Evolutionary conservation across 1,139 yeast genomes (phyloP).

Genomic region (Yamadazyma trypodendri): DNA sequence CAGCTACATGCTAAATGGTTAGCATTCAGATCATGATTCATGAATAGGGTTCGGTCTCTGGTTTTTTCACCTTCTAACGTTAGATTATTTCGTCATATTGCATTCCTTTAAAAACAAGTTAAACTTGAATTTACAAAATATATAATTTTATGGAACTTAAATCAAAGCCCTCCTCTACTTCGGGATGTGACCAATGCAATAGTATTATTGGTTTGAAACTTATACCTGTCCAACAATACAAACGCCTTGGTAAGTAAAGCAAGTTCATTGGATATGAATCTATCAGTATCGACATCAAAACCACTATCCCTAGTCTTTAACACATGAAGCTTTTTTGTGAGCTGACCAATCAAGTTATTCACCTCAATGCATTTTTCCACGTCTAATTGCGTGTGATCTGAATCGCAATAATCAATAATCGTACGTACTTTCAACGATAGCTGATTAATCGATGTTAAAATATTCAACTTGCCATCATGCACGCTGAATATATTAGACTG

Average conservation of each 20-base stretch:
- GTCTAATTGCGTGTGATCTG: constrained; percentile 11
- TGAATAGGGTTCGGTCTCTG: background rate
- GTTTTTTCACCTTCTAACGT: constrained; percentile 3
- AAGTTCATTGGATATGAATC: constrained; percentile 26
- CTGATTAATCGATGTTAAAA: constrained; percentile 21
- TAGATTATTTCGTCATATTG: constrained; percentile 3
- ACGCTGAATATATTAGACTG: constrained; percentile 5
- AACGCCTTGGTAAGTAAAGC: constrained; percentile 31
- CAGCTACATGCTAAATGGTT: constrained; percentile 26
- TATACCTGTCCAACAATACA: constrained; percentile 23
- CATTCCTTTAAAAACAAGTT: constrained; percentile 6
- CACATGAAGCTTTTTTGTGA: constrained; percentile 23
- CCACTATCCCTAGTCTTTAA: background rate
- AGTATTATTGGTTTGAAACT: constrained; percentile 18
- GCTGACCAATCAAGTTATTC: constrained; percentile 25
- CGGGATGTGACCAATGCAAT: constrained; percentile 1
- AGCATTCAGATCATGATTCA: background rate
- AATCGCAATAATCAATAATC: constrained; percentile 21
- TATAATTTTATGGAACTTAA: background rate
- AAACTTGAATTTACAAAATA: background rate
- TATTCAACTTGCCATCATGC: constrained; percentile 7
- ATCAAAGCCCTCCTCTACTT: background rate
- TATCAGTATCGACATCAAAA: constrained; percentile 12
- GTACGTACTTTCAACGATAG: constrained; percentile 20
- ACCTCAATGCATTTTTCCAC: constrained; percentile 16